Percentiles rank a stretch among this genome's conserved stretches.
These are phyloP conservation scores for Alternaria rosae DNA, from an alignment of 2,329 filamentous ascomycete species.

Conservation along the genomic window DNA sequence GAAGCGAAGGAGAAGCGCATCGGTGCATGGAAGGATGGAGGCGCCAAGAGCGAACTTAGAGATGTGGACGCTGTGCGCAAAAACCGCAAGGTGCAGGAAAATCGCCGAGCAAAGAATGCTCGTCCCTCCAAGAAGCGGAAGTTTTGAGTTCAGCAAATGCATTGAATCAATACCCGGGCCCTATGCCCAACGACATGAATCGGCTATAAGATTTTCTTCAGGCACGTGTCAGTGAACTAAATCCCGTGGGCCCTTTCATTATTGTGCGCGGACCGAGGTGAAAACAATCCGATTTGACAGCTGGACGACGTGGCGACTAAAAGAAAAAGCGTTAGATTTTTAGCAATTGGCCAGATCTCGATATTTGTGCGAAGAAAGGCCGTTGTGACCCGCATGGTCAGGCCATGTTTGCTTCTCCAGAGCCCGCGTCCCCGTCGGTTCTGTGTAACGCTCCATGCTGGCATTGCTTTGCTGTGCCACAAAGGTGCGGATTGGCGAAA, in stretches of 20 bases:
- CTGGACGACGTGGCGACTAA: conserved; percentile 4
- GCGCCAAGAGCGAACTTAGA: conserved; percentile 78
- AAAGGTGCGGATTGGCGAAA: conserved; percentile 22
- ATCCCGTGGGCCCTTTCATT: not conserved
- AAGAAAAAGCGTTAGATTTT: conserved; percentile 6
- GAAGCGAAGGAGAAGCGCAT: conserved; percentile 86
- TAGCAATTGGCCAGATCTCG: conserved; percentile 10
- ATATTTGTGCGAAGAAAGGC: conserved; percentile 14
- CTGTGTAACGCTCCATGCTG: conserved; percentile 12
- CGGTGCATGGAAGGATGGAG: conserved; percentile 76
- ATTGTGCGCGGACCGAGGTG: conserved; percentile 11
- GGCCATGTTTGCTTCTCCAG: conserved; percentile 12
- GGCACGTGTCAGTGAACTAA: conserved; percentile 4
- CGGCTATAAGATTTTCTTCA: conserved; percentile 6
- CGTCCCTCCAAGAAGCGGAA: conserved; percentile 72
- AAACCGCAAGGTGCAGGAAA: conserved; percentile 78
- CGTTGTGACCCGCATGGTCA: conserved; percentile 19
- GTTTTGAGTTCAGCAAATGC: conserved; percentile 30
- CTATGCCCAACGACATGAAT: conserved; percentile 9
- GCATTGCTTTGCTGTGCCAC: conserved; percentile 31
- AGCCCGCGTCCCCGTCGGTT: conserved; percentile 10
- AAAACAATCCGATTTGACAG: conserved; percentile 10
- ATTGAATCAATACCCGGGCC: conserved; percentile 20
- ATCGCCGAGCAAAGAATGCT: conserved; percentile 85
- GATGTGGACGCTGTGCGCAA: conserved; percentile 85